Base-by-base conservation (phyloP, 805 yeast genomes). In the Ogataea nakhonphanomensis region DNA sequence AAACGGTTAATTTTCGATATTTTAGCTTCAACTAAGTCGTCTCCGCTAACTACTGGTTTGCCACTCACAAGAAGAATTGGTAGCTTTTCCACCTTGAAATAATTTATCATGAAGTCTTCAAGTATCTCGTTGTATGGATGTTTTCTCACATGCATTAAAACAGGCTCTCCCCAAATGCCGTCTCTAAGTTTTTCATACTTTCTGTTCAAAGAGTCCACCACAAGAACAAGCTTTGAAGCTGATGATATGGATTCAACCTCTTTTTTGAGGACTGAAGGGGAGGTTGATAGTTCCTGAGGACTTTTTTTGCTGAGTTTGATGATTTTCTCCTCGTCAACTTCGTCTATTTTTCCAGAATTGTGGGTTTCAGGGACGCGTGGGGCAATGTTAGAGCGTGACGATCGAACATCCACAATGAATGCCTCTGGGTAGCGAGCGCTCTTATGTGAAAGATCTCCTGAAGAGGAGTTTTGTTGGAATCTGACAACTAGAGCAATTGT, bases 61-160 rank as follows among this genome's bases (percentile, higher is more conserved):
- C 43, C 43, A n/a, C 34, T 35, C n/a, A 39, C 32, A 8, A 39
- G 32, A 20, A 45, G 30, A 17, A 39, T 30, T n/a, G 49, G 49
- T 4, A 45, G 39, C 22, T 30, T 25, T 7, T 45, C 39, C 13
- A 45, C 36, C 11, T 36, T 27, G 23, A 35, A 39, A 25, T 39
- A 33, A n/a, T 29, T 32, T 5, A 29, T 13, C 10, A 45, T 32
- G 11, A 27, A 41, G 7, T 25, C 30, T 10, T 30, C 30, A 15
- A 45, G 35, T 0, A 13, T 26, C 8, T 33, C 24, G 14, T 25
- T 23, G 13, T 28, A 32, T 7, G 46, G 44, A 29, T 45, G 46
- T 29, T 41, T 35, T 15, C 28, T 22, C 21, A 45, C 32, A 17
- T 42, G 33, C 25, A 45, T 29, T 12, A 45, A 14, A 5, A 42